A percentile compares a stretch with the other conserved stretches of the same genome.
phyloP scores from a whole-genome alignment of 805 yeast species.

The Komagataella populi region DNA sequence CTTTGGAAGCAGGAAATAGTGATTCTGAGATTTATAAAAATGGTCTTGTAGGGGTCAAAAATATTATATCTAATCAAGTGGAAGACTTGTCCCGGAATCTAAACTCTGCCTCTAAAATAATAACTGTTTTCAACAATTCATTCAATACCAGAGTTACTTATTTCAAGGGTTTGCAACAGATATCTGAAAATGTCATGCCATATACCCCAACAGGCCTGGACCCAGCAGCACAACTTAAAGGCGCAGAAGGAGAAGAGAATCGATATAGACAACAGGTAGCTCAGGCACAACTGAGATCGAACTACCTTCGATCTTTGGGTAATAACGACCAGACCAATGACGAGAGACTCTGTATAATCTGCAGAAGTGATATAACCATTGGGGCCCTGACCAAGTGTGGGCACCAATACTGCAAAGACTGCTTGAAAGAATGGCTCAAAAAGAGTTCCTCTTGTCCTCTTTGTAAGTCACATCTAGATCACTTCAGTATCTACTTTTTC shows the following conservation, averaged over 20 bases:
- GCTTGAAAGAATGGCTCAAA: slow-evolving; percentile 59
- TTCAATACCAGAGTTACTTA: slow-evolving; percentile 76
- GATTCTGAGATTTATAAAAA: neutral
- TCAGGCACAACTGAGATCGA: slow-evolving; percentile 24
- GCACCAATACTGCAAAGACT: slow-evolving; percentile 76
- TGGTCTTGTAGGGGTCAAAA: neutral
- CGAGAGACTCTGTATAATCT: slow-evolving; percentile 57
- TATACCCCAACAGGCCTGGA: slow-evolving; percentile 16
- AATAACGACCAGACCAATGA: slow-evolving; percentile 16
- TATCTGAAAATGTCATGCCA: slow-evolving; percentile 70
- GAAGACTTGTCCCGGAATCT: slow-evolving; percentile 30
- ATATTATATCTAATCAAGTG: slow-evolving; percentile 16
- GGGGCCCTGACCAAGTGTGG: slow-evolving; percentile 89
- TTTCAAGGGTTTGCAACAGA: slow-evolving; percentile 70
- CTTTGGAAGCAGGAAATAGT: neutral
- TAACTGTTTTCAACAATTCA: slow-evolving; percentile 41
- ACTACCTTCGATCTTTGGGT: slow-evolving; percentile 33
- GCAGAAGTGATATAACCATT: slow-evolving; percentile 51
- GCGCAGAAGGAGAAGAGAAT: slow-evolving; percentile 3
- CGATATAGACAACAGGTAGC: slow-evolving; percentile 8
- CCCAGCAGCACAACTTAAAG: neutral
- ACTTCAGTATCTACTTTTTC: slow-evolving; percentile 52
- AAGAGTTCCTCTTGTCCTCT: slow-evolving; percentile 58
- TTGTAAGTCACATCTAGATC: slow-evolving; percentile 45
- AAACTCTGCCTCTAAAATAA: slow-evolving; percentile 24